Evolutionary conservation across 1,284 basidiomycete species (phyloP).

Genomic region (Irpex sp.): DNA sequence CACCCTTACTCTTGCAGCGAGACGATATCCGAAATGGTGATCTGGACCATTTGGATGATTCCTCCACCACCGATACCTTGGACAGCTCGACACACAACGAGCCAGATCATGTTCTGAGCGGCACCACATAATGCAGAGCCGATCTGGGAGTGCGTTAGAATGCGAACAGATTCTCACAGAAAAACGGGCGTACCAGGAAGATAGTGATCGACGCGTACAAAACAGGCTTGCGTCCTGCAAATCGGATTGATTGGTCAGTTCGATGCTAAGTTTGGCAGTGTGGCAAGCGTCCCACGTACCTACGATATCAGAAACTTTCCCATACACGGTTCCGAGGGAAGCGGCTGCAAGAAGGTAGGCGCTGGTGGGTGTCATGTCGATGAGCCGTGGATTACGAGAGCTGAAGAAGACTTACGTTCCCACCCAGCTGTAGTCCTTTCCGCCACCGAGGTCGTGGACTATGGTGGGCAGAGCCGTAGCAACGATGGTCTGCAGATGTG

Average conservation of each 20-base stretch:
- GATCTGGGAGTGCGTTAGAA: slow-evolving; percentile 35
- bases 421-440: slow-evolving; percentile 71
- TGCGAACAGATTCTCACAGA: not conserved
- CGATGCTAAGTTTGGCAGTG: not conserved
- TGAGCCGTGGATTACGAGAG: not conserved
- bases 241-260: not conserved
- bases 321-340: slow-evolving; percentile 70
- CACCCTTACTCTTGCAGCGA: slow-evolving; percentile 67
- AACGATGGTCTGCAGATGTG: slow-evolving; percentile 57
- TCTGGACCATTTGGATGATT: slow-evolving; percentile 62
- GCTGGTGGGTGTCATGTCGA: slow-evolving; percentile 29
- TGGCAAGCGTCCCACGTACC: slow-evolving; percentile 24
- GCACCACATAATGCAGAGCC: slow-evolving; percentile 83
- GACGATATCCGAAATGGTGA: slow-evolving; percentile 80
- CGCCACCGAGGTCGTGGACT: slow-evolving; percentile 64
- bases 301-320: slow-evolving; percentile 69
- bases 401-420: slow-evolving; percentile 48
- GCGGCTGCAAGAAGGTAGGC: slow-evolving; percentile 73
- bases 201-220: slow-evolving; percentile 64
- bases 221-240: slow-evolving; percentile 66
- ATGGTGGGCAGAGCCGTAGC: slow-evolving; percentile 82
- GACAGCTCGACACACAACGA: slow-evolving; percentile 72
- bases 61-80: slow-evolving; percentile 85
- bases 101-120: slow-evolving; percentile 73
- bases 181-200: slow-evolving; percentile 55